These are phyloP conservation scores for Ceratocystis ficicola DNA, from an alignment of 2,329 filamentous ascomycete genomes.

Conservation along the genomic window DNA sequence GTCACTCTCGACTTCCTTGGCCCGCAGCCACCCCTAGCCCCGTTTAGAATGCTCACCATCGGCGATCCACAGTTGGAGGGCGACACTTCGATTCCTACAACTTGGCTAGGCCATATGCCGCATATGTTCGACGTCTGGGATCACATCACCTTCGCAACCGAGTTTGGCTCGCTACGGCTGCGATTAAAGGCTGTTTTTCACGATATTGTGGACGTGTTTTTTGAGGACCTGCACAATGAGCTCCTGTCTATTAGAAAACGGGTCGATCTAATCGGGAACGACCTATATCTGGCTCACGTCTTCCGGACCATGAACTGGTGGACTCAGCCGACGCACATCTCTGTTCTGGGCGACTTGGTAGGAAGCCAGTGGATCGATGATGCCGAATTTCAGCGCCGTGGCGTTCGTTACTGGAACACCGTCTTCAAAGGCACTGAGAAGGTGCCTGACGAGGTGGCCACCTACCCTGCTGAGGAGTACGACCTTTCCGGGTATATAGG, in stretches of 20 bases:
- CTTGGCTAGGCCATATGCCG: constrained; percentile 41
- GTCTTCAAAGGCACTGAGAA: constrained; percentile 59
- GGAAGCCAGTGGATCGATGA: constrained; percentile 92
- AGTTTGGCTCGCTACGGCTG: constrained; percentile 37
- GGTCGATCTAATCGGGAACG: constrained; percentile 83
- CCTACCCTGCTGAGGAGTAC: constrained; percentile 39
- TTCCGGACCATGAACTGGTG: constrained; percentile 77
- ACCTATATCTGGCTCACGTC: constrained; percentile 87
- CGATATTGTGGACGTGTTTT: constrained; percentile 48
- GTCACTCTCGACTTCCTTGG: constrained; percentile 7
- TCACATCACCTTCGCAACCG: constrained; percentile 38
- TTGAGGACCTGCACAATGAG: constrained; percentile 56
- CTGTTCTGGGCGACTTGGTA: constrained; percentile 79
- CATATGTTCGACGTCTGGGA: constrained; percentile 38
- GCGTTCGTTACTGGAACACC: constrained; percentile 64
- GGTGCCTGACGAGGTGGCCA: constrained; percentile 46
- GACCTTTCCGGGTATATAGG: constrained; percentile 40
- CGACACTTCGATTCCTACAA: constrained; percentile 64
- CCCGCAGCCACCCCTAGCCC: constrained; percentile 37
- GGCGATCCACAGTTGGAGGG: constrained; percentile 92
- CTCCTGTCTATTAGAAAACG: constrained; percentile 61
- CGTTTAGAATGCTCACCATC: constrained; percentile 76
- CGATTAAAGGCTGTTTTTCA: constrained; percentile 44
- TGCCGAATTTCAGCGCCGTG: constrained; percentile 65
- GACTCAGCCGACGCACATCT: constrained; percentile 71